Percentiles rank a stretch among this genome's conserved stretches.
Conservation (phyloP, 805 yeast species). For the Candida takata region DNA sequence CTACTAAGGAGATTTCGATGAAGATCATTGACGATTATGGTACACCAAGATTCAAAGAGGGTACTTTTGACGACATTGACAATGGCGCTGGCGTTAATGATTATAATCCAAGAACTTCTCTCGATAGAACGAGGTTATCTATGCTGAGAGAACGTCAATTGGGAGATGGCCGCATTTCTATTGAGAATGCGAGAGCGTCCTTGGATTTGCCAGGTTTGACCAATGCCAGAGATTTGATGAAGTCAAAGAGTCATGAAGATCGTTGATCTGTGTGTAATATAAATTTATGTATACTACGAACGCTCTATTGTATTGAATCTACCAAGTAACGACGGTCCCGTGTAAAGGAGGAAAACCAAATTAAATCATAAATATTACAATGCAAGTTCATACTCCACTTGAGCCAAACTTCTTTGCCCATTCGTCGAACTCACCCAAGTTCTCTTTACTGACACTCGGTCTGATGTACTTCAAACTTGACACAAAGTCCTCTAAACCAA, state of each 20-base stretch:
- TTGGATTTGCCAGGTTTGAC: conserved; percentile 36
- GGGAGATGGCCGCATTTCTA: conserved; percentile 30
- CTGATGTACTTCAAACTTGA: conserved; percentile 71
- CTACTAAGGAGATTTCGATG: conserved; percentile 35
- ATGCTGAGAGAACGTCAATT: conserved; percentile 32
- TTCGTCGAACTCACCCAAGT: conserved; percentile 69
- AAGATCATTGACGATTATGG: conserved; percentile 21
- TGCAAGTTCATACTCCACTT: conserved; percentile 61
- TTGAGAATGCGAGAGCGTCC: conserved; percentile 34
- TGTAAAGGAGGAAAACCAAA: too few species aligned
- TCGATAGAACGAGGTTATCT: conserved; percentile 31
- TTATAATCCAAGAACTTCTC: conserved; percentile 27
- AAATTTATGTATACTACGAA: too few species aligned
- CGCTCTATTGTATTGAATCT: too few species aligned
- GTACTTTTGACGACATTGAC: conserved; percentile 1
- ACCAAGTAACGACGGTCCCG: too few species aligned
- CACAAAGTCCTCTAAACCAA: conserved; percentile 67
- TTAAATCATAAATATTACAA: neutral
- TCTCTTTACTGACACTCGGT: conserved; percentile 84
- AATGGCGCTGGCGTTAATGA: neutral
- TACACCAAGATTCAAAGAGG: conserved; percentile 21
- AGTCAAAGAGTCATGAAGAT: conserved; percentile 9
- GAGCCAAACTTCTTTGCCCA: conserved; percentile 91
- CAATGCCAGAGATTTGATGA: conserved; percentile 28
- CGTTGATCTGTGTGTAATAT: too few species aligned